Evolutionary conservation across 768 basidiomycete genomes (phyloP).

Genomic region (Agaricus sinodeliciosus): DNA sequence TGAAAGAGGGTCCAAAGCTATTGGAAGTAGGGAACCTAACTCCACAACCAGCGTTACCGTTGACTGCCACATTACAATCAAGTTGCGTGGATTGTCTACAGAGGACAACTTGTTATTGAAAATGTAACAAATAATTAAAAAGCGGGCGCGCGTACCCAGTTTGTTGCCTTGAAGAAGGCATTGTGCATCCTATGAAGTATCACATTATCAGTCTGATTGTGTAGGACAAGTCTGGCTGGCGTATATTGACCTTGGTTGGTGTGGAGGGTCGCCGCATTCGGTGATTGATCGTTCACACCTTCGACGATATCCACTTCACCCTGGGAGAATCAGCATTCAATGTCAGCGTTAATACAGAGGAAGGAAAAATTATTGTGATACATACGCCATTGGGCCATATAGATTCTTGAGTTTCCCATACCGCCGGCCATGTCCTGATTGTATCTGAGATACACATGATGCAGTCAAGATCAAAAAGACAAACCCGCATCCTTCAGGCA

Average conservation of each 20-base stretch:
- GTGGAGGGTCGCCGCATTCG: slow-evolving; percentile 31
- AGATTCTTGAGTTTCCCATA: slow-evolving; percentile 45
- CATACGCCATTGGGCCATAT: slow-evolving; percentile 42
- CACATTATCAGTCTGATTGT: slow-evolving; percentile 9
- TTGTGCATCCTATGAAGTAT: slow-evolving; percentile 19
- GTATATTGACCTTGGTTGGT: slow-evolving; percentile 32
- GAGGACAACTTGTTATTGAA: slow-evolving; percentile 10
- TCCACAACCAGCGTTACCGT: slow-evolving; percentile 22
- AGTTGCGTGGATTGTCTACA: slow-evolving; percentile 15
- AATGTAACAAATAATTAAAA: neutral
- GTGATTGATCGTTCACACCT: slow-evolving; percentile 32
- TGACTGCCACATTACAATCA: slow-evolving; percentile 18
- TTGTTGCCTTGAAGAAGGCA: slow-evolving; percentile 26
- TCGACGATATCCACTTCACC: slow-evolving; percentile 37
- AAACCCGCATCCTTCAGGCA: slow-evolving; percentile 31
- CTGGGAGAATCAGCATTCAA: slow-evolving; percentile 11
- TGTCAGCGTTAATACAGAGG: neutral
- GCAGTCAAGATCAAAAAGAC: slow-evolving; percentile 2
- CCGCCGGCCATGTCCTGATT: slow-evolving; percentile 40
- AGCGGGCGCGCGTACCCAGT: slow-evolving; percentile 31
- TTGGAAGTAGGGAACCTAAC: slow-evolving; percentile 25
- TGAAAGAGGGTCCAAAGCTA: slow-evolving; percentile 55
- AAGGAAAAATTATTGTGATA: neutral
- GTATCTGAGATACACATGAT: neutral
- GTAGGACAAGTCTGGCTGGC: slow-evolving; percentile 34